Evolutionary conservation across 1,284 basidiomycete species (phyloP).

Genomic region (Heterobasidion annosum): DNA sequence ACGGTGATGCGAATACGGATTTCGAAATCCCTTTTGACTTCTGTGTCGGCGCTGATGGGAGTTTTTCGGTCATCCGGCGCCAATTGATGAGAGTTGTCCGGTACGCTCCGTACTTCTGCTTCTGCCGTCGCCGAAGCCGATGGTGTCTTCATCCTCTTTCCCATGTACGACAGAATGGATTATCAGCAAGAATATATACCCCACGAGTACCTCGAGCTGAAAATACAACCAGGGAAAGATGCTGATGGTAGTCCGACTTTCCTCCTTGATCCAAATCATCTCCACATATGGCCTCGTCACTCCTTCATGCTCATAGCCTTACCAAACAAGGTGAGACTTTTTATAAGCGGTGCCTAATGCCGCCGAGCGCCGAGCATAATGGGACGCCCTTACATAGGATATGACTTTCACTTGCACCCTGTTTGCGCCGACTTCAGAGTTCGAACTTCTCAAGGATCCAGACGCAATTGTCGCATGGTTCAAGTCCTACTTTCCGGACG

Average conservation of each 20-base stretch:
- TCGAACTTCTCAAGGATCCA: slow-evolving; percentile 58
- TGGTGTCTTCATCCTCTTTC: slow-evolving; percentile 16
- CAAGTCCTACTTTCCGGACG: slow-evolving; percentile 79
- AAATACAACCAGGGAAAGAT: slow-evolving; percentile 78
- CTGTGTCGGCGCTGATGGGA: slow-evolving; percentile 85
- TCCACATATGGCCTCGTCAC: slow-evolving; percentile 98
- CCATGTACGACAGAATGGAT: slow-evolving; percentile 64
- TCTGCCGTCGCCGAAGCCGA: slow-evolving; percentile 10
- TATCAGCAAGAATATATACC: slow-evolving; percentile 92
- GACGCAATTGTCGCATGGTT: slow-evolving; percentile 74
- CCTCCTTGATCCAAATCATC: slow-evolving; percentile 86
- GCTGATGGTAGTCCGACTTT: slow-evolving; percentile 57
- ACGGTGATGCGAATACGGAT: slow-evolving; percentile 35
- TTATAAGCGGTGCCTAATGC: slow-evolving; percentile 11
- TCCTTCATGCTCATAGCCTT: slow-evolving; percentile 99
- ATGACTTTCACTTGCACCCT: slow-evolving; percentile 86
- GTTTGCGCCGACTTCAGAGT: slow-evolving; percentile 80
- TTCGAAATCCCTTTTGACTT: slow-evolving; percentile 61
- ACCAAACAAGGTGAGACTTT: slow-evolving; percentile 74
- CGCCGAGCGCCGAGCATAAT: slow-evolving; percentile 14
- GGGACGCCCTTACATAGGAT: slow-evolving; percentile 42
- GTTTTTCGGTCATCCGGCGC: slow-evolving; percentile 75
- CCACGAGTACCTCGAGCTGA: slow-evolving; percentile 94
- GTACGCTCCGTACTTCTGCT: slow-evolving; percentile 37
- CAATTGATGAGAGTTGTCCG: slow-evolving; percentile 88